Base-by-base conservation (phyloP, 495 filamentous ascomycete species). In the Penicillium cosmopolitanum region DNA sequence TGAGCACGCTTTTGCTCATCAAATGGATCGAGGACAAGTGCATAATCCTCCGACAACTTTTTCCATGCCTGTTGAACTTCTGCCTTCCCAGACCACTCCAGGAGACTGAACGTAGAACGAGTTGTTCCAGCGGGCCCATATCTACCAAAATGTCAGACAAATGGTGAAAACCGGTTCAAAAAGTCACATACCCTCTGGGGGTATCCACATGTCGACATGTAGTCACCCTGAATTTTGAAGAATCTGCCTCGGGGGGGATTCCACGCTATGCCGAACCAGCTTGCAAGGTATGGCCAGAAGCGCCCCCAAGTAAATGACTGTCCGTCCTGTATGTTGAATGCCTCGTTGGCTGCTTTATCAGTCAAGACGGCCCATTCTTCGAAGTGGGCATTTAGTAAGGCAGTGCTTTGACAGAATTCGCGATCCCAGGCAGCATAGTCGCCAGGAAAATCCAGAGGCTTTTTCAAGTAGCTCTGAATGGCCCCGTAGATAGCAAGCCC, bases 321-420 rank as follows among this genome's bases (percentile, higher is more conserved):
- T 7, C 68, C 71, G 53, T 84, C 80, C 3, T 65, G 60, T 7
- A 72, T 65, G 54, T 83, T 84, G 62, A 82, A 78, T 13, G 70
- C 69, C 56, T 82, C 62, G 31, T 78, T 70, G 28, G 33, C 66
- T 9, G 73, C 68, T 2, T 53, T 53, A 0, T 67, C 66, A 0
- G 60, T 68, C 18, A 83, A 59, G 1, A 71, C 80, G 0, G 73
- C 70, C 81, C 80, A 84, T 63, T 83, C 80, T 38, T 72, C 70
- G 51, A 79, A 67, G 40, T 78, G 78, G 1, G 70, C 77, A 42
- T 78, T 80, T 47, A 83, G 58, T 64, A 64, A 58, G 0, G 73
- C 76, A 13, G 61, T 73, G 43, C 67, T 72, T 50, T 73, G 68
- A 21, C 66, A 66, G 16, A 73, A 66, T 53, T 73, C 66, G 6